Evolutionary conservation across 768 basidiomycete genomes (phyloP).

Genomic region (Glaciozyma martinii): DNA sequence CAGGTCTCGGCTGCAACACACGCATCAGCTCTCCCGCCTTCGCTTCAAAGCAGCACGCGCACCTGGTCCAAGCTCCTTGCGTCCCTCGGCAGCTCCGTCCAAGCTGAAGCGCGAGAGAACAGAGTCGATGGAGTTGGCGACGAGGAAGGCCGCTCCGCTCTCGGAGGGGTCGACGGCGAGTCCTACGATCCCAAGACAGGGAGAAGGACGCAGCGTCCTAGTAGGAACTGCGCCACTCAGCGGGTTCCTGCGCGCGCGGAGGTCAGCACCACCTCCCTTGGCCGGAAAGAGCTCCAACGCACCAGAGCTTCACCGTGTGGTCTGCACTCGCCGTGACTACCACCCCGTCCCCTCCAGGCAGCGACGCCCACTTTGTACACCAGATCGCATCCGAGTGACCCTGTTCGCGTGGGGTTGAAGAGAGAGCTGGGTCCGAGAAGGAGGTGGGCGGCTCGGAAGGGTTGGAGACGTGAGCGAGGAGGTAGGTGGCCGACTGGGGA

Average conservation of each 20-base stretch:
- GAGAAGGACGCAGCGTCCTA: slow-evolving; percentile 8
- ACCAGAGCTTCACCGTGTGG: slow-evolving; percentile 25
- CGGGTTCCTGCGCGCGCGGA: slow-evolving; percentile 13
- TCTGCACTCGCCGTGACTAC: slow-evolving; percentile 18
- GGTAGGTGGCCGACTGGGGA: slow-evolving; percentile 19
- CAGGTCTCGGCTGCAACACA: slow-evolving; percentile 20
- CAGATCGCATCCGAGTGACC: slow-evolving; percentile 28
- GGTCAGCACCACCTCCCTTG: neutral
- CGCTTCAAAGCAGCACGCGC: neutral
- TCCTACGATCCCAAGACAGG: slow-evolving; percentile 27
- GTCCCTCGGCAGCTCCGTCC: slow-evolving; percentile 18
- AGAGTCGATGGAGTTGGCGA: slow-evolving; percentile 26
- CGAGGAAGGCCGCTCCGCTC: slow-evolving; percentile 14
- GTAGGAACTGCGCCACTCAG: neutral
- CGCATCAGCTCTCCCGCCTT: neutral
- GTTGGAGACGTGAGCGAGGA: slow-evolving; percentile 5
- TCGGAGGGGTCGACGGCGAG: slow-evolving; percentile 23
- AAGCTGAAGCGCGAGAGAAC: slow-evolving; percentile 24
- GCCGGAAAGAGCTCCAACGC: too few species aligned
- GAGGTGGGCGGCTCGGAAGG: neutral
- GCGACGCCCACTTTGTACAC: slow-evolving; percentile 3
- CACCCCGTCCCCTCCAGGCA: slow-evolving; percentile 9
- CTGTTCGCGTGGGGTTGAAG: neutral
- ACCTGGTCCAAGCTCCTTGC: slow-evolving; percentile 29
- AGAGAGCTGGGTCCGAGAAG: neutral